Evolutionary conservation across 106 monocot genomes (phyloP).

Genomic region (Agapanthus africanus): DNA sequence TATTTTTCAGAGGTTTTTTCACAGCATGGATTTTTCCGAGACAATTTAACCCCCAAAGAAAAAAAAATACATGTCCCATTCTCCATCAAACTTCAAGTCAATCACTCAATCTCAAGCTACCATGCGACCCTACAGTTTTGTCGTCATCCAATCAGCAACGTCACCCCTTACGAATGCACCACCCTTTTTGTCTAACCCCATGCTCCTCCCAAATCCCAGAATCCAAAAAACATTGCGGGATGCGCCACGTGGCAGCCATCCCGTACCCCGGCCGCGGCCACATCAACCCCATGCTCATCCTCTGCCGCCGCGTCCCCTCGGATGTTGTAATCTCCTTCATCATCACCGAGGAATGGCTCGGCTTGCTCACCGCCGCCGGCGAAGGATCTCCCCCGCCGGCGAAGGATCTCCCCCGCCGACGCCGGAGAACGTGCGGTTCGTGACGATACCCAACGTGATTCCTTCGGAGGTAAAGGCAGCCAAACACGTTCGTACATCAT

Average conservation of each 20-base stretch:
- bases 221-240: neutral
- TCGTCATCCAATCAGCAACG: too few species aligned
- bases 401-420: neutral
- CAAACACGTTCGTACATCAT: too few species aligned
- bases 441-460: conserved; percentile 61
- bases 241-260: conserved; percentile 26
- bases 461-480: too few species aligned
- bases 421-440: conserved; percentile 14
- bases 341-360: conserved; percentile 56
- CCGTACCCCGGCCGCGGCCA: conserved; percentile 56
- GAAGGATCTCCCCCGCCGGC: conserved; percentile 3
- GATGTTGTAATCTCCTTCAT: conserved; percentile 26
- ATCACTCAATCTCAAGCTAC: too few species aligned
- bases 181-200: too few species aligned
- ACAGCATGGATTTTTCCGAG: too few species aligned
- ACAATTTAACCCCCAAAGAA: too few species aligned
- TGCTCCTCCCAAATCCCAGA: neutral
- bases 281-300: conserved; percentile 36
- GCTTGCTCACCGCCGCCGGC: conserved; percentile 15
- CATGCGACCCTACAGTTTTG: too few species aligned
- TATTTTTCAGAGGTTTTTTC: too few species aligned
- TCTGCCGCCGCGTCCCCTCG: conserved; percentile 33
- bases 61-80: too few species aligned
- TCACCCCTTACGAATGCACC: too few species aligned
- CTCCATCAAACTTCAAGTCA: too few species aligned